Conservation (phyloP, 208 protist species). For the Wallacemonas sp. region DNA sequence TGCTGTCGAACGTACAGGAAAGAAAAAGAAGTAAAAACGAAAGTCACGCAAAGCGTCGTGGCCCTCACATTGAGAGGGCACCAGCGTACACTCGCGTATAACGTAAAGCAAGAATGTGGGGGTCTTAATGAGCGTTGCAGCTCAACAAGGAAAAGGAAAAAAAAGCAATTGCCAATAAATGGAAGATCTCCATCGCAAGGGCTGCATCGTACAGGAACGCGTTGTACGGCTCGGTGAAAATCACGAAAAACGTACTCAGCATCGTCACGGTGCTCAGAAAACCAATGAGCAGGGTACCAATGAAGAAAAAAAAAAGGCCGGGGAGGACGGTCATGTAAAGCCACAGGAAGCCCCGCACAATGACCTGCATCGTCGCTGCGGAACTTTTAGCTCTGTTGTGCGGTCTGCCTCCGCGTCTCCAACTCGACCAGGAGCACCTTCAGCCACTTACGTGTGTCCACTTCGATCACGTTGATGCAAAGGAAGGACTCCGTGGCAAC, state of each 20-base stretch:
- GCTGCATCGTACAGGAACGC: conserved; percentile 56
- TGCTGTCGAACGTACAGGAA: no score
- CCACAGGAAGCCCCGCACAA: conserved; percentile 48
- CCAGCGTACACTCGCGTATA: not conserved
- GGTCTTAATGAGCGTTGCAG: not conserved
- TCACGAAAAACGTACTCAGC: conserved; percentile 57
- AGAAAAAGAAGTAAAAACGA: not conserved
- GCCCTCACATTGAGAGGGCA: not conserved
- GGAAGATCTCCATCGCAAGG: conserved; percentile 34
- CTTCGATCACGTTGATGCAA: conserved; percentile 42
- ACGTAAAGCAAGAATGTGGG: not conserved
- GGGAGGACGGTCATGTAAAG: conserved; percentile 53
- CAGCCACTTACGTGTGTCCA: conserved; percentile 59
- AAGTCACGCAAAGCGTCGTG: conserved; percentile 10
- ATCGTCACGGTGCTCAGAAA: conserved; percentile 38
- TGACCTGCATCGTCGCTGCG: conserved; percentile 17
- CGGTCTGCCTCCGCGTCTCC: conserved; percentile 22
- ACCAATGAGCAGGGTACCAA: conserved; percentile 47
- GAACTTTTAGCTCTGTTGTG: conserved; percentile 6
- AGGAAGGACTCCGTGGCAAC: conserved; percentile 51
- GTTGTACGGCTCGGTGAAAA: conserved; percentile 52
- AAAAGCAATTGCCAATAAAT: conserved; percentile 19
- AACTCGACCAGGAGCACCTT: conserved; percentile 47
- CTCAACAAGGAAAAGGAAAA: not conserved
- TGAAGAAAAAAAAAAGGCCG: conserved; percentile 58